Percentiles rank a stretch among this genome's conserved stretches.
These are phyloP conservation scores for Brasenia schreberi DNA, from an alignment of 164 flowering plant genomes.

Conservation along the genomic window DNA sequence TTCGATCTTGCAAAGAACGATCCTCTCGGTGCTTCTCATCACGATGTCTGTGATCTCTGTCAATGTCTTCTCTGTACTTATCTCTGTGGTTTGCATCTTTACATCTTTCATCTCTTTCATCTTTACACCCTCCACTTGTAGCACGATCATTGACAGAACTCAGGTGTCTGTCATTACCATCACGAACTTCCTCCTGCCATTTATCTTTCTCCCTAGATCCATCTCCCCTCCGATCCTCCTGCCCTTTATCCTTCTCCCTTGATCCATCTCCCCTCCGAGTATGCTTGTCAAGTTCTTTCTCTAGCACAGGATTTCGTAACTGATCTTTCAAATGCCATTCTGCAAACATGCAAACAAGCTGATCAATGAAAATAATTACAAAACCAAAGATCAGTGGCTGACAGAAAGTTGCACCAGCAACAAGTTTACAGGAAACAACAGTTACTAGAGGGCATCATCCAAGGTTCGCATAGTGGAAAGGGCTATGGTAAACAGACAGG, in stretches of 20 bases:
- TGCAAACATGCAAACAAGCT: slow-evolving; percentile 5
- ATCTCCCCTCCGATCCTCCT: slow-evolving; percentile 32
- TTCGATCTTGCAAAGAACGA: slow-evolving; percentile 20
- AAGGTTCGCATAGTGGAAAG: no score
- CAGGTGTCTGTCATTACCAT: slow-evolving; percentile 23
- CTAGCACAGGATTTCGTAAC: slow-evolving; percentile 32
- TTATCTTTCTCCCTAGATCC: slow-evolving; percentile 32
- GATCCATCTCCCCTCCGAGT: slow-evolving; percentile 29
- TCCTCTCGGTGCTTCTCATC: slow-evolving; percentile 41
- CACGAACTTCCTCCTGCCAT: slow-evolving; percentile 29
- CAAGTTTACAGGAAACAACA: no score
- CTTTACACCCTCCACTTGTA: slow-evolving; percentile 16
- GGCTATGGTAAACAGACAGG: no score
- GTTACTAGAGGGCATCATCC: no score
- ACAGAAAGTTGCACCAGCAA: background rate
- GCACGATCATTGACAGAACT: slow-evolving; percentile 27
- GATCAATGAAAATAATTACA: background rate
- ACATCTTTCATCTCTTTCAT: slow-evolving; percentile 13
- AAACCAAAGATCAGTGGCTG: background rate
- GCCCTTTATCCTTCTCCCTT: no score
- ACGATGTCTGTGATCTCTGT: slow-evolving; percentile 23
- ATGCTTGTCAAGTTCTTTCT: slow-evolving; percentile 48
- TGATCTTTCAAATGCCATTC: slow-evolving; percentile 27
- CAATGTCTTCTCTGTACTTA: slow-evolving; percentile 14
- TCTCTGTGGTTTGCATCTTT: slow-evolving; percentile 29